Percentiles rank a stretch among this genome's conserved stretches.
Conservation (phyloP, 371 early-diverging fungal species). For the Rhizopus sp. region DNA sequence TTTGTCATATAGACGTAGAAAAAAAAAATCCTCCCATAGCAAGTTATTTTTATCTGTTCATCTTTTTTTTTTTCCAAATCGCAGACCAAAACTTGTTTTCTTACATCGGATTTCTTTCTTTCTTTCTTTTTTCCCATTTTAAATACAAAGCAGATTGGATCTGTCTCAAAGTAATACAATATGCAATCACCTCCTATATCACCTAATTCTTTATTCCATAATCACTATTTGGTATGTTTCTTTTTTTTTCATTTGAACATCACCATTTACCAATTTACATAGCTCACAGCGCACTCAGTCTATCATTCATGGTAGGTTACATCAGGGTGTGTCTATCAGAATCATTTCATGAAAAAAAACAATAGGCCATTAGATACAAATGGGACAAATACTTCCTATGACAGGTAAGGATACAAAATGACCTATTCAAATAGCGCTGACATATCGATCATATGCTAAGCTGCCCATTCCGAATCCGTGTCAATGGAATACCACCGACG, state of each 20-base stretch:
- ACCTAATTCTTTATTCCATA: background rate
- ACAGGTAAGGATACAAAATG: background rate
- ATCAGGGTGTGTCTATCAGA: too few species aligned
- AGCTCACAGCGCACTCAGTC: too few species aligned
- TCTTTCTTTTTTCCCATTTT: too few species aligned
- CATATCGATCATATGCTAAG: background rate
- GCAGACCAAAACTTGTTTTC: too few species aligned
- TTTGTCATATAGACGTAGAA: too few species aligned
- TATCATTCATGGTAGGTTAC: too few species aligned
- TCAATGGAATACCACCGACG: constrained; percentile 59
- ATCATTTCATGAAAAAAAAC: too few species aligned
- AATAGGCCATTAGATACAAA: background rate
- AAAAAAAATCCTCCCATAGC: too few species aligned
- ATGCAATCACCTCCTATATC: background rate
- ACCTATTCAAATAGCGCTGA: background rate
- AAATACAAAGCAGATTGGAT: background rate
- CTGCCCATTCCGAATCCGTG: constrained; percentile 26
- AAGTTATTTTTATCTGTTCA: too few species aligned
- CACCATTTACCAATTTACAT: too few species aligned
- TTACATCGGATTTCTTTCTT: too few species aligned
- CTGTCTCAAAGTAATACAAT: constrained; percentile 1
- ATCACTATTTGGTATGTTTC: background rate
- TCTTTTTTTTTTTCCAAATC: too few species aligned
- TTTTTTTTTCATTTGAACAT: background rate
- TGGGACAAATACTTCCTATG: background rate